phyloP scores from a whole-genome alignment of 441 rosid species.

The Adansonia madagascariensis region DNA sequence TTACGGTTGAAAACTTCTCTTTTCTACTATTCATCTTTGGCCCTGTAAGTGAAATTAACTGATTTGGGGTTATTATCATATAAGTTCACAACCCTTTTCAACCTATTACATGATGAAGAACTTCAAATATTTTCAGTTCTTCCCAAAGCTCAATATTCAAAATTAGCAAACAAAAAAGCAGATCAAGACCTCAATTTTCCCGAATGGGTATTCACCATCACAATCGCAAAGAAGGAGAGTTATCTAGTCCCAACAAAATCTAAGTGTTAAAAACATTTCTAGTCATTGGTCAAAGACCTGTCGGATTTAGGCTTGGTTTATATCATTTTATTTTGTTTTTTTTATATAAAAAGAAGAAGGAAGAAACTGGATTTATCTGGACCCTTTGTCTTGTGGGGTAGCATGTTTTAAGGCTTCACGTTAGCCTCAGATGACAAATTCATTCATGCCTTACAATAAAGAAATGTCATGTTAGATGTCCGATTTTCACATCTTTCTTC shows the following conservation, averaged over 20 bases:
- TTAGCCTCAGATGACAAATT: too few species aligned
- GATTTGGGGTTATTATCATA: too few species aligned
- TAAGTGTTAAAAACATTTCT: not conserved
- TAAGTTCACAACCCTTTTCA: too few species aligned
- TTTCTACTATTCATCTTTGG: too few species aligned
- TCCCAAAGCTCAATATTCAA: not conserved
- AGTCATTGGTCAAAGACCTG: not conserved
- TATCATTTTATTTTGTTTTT: too few species aligned
- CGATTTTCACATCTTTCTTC: not conserved
- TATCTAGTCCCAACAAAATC: not conserved
- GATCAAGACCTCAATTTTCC: not conserved
- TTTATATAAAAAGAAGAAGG: not conserved
- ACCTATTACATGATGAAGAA: too few species aligned
- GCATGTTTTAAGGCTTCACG: too few species aligned
- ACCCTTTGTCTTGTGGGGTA: not conserved
- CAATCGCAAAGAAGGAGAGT: not conserved
- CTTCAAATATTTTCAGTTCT: too few species aligned
- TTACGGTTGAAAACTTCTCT: too few species aligned
- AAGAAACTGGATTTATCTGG: not conserved
- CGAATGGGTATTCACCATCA: not conserved
- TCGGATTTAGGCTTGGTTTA: not conserved
- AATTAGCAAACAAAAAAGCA: not conserved
- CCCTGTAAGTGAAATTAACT: too few species aligned
- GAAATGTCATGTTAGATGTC: slow-evolving; percentile 5
- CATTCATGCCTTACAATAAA: too few species aligned